Conservation (phyloP, 345 rosid genomes). For the Noccaea caerulescens region DNA sequence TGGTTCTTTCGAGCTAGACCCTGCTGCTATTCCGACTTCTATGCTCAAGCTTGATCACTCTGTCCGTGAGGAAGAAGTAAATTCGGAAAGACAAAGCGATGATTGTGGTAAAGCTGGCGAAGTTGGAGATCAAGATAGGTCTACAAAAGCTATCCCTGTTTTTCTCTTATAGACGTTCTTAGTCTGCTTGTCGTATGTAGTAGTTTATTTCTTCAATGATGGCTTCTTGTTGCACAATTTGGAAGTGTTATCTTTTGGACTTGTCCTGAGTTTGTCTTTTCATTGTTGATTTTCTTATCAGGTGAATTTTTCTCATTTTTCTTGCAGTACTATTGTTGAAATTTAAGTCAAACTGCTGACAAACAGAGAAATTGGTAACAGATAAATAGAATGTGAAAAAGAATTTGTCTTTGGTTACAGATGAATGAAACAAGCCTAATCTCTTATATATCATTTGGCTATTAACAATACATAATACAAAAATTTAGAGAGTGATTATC, state of each 20-base stretch:
- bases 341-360: not conserved
- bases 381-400: not conserved
- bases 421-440: constrained; percentile 20
- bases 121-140: not conserved
- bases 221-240: not conserved
- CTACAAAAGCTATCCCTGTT: not conserved
- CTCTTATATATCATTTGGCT: constrained; percentile 10
- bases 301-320: not conserved
- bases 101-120: constrained; percentile 27
- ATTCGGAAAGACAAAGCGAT: not conserved
- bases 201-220: not conserved
- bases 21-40: constrained; percentile 57
- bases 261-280: not conserved
- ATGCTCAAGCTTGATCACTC: constrained; percentile 6
- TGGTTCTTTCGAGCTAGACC: constrained; percentile 74
- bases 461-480: constrained; percentile 28
- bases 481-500: not conserved
- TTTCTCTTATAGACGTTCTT: not conserved
- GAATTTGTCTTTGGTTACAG: constrained; percentile 30
- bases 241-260: constrained; percentile 15
- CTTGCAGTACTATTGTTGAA: not conserved
- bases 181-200: constrained; percentile 1
- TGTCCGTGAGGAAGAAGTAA: not conserved
- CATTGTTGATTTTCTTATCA: not conserved
- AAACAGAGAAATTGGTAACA: constrained; percentile 17